These are phyloP conservation scores for Agrocybe praecox DNA, from an alignment of 768 basidiomycete species.

Conservation along the genomic window DNA sequence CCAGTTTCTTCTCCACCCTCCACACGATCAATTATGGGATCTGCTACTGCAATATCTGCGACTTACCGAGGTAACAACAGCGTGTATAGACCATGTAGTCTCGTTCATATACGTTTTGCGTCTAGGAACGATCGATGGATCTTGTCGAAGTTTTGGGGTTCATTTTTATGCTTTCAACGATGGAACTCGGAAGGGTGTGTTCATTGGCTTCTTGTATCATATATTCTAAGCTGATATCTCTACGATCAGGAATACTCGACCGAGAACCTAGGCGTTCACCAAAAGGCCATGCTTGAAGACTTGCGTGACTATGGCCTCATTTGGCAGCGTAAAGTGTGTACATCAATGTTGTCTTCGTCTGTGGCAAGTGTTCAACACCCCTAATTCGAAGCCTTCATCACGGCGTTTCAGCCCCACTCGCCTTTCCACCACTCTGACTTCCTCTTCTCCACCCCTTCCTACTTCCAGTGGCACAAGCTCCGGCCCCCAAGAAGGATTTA, in stretches of 20 bases:
- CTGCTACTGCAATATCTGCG: constrained; percentile 88
- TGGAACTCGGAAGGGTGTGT: constrained; percentile 88
- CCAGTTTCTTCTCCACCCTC: constrained; percentile 93
- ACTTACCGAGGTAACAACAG: constrained; percentile 69
- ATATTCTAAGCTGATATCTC: constrained; percentile 15
- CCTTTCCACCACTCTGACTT: constrained; percentile 91
- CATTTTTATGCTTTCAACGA: constrained; percentile 95
- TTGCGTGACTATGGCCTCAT: constrained; percentile 94
- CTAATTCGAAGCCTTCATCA: constrained; percentile 56
- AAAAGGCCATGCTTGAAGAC: constrained; percentile 83
- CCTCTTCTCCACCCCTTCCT: constrained; percentile 81
- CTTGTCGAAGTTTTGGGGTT: constrained; percentile 92
- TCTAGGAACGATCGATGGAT: constrained; percentile 85
- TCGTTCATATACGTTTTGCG: constrained; percentile 16
- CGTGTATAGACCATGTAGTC: constrained; percentile 13
- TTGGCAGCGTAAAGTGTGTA: constrained; percentile 76
- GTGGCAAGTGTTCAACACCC: constrained; percentile 3
- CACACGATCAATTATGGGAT: constrained; percentile 96
- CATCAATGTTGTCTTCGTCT: constrained; percentile 15
- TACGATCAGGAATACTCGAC: constrained; percentile 81
- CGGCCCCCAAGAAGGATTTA: constrained; percentile 80
- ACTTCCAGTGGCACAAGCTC: constrained; percentile 59
- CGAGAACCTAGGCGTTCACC: constrained; percentile 60
- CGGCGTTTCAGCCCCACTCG: constrained; percentile 93
- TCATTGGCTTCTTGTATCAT: constrained; percentile 8